Evolutionary conservation across 148 eudicot genomes (phyloP), one percentile per base, ranked within the genome.

Genomic region (Polygonum maritimum): DNA sequence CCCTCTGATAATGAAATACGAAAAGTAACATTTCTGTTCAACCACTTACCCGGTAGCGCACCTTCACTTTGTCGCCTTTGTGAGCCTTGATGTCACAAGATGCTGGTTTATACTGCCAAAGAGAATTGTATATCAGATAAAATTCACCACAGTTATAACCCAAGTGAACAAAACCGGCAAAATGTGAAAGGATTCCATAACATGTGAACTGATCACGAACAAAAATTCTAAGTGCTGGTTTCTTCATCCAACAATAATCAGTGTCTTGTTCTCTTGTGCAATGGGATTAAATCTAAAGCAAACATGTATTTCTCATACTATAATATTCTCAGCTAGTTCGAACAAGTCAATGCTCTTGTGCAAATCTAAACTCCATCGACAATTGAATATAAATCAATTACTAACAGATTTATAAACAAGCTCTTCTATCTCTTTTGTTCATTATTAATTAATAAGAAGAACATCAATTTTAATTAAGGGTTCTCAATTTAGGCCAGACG

Each of bases 1-100:
- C 75, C 45, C 36, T 45, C 8, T 21, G 52, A 72, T 1, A 21
- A 72, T 19, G 5, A 9, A 44, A 44, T 45, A 33, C 10, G 7
- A 71, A 15, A 18, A 75, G 40, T 45, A 52, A 15, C 18, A 21
- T 2, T 40, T n/a, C 33, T 7, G 51, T 13, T 12, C 18, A n/a
- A 47, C 38, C 73, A 69, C 96, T 88, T 40, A 96, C 99, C 94
- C 97, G 84, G 79, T 96, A 96, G 81, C 92, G 99, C 76, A 96
- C 99, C 88, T 84, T 85, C 60, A 96, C 54, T 77, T 75, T 87
- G 78, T 96, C 98, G 44, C 99, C 99, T 81, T 96, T 96, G 84
- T 96, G 98, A 76, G 99, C 99, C 83, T 92, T 88, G 80, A 91
- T 78, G 39, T 91, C 97, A 79, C 99, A 96, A 58, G 88, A 72